Evolutionary conservation across 306 rosid species (phyloP), one percentile per base, ranked within the genome.

Genomic region (Malus sieversii): DNA sequence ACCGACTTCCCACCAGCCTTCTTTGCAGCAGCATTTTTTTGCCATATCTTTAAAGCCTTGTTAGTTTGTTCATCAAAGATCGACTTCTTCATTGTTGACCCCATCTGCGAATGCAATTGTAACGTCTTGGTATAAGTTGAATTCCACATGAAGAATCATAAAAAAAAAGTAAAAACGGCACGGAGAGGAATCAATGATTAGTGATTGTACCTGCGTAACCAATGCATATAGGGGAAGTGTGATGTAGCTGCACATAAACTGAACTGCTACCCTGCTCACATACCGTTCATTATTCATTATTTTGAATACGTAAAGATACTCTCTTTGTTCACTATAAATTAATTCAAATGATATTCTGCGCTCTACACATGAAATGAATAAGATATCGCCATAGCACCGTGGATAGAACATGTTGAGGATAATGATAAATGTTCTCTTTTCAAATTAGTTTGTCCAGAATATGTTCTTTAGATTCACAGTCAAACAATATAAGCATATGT

Each of bases 171-270:
- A 52, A 30, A 53, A 30, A 3, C 30, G 64, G 27, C 22, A 35
- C 1, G 12, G 18, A 20, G 32, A 52, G 9, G 59, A 16, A 22
- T 1, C n/a, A 33, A 3, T 63, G 27, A 51, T 32, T 35, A 30
- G 55, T 18, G 29, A 3, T 20, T 29, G 35, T 78, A 93, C 98
- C 96, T 91, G 97, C 18, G 97, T 92, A 22, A 95, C 99, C 4
- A 95, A 86, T 5, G 99, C 99, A 79, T 95, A 95, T 15, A 95
- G 85, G 11, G 99, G 99, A 72, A 95, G 99, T 53, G 99, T 95
- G 35, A 90, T 70, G 74, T 95, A 95, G 84, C 97, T 92, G 85
- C 97, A 92, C 78, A 92, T 61, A 29, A 95, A 27, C 78, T 95
- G 99, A 58, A 88, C 97, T 27, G 84, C 91, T 3, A 95, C 61